phyloP scores from a whole-genome alignment of 225 moss, liverwort and hornwort genomes.

The Takakia lepidozioides region DNA sequence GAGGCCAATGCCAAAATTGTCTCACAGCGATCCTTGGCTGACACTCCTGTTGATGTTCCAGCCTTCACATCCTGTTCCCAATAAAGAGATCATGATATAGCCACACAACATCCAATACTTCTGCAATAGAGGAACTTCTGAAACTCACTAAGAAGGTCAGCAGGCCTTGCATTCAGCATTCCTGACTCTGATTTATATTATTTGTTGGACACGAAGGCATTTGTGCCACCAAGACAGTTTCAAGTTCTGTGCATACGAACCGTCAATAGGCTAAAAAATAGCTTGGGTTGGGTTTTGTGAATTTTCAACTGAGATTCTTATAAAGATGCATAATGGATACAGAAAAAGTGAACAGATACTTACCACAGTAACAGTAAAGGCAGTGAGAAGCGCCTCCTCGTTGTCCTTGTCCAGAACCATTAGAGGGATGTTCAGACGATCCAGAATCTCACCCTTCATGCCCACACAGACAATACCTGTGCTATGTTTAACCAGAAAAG shows the following conservation, averaged over 20 bases:
- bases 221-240: too few relatives aligned
- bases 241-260: too few relatives aligned
- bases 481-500: conserved; percentile 70
- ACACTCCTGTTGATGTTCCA: conserved; percentile 86
- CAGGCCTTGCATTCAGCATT: too few relatives aligned
- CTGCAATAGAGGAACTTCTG: too few relatives aligned
- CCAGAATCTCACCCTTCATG: conserved; percentile 74
- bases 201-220: too few relatives aligned
- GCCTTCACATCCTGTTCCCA: conserved; percentile 67
- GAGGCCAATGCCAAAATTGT: conserved; percentile 69
- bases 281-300: neutral
- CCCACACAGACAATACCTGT: conserved; percentile 91
- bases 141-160: too few relatives aligned
- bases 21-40: conserved; percentile 64
- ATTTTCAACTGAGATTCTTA: neutral
- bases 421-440: conserved; percentile 71
- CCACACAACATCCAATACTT: too few relatives aligned
- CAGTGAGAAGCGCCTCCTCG: conserved; percentile 66
- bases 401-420: conserved; percentile 71
- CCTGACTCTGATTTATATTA: too few relatives aligned
- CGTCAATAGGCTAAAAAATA: neutral
- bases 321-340: neutral
- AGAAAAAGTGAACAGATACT: neutral
- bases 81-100: too few relatives aligned
- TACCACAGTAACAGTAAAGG: conserved; percentile 95